Conservation (phyloP, 2,329 filamentous ascomycete genomes). For the Talaromyces marneffei region DNA sequence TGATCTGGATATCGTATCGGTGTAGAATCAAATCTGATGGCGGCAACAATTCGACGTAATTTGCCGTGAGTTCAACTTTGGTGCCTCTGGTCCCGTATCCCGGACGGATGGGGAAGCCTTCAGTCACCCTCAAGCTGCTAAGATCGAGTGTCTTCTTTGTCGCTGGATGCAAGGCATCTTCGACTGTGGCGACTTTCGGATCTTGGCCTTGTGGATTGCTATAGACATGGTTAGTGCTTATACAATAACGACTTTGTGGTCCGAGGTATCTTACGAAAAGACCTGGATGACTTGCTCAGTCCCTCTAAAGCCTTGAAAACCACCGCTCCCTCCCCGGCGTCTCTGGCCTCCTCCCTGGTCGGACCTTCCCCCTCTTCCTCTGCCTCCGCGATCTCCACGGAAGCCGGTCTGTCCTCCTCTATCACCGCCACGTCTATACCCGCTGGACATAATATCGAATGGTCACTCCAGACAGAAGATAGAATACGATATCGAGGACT, state of each 20-base stretch:
- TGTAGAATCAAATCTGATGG: conserved; percentile 24
- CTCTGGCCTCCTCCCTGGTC: not conserved
- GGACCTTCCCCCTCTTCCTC: not conserved
- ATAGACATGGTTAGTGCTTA: not conserved
- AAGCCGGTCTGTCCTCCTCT: not conserved
- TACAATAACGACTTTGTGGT: not conserved
- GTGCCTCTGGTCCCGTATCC: conserved; percentile 16
- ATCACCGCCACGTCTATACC: not conserved
- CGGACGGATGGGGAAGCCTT: conserved; percentile 9
- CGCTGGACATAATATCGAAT: not conserved
- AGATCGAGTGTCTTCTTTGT: not conserved
- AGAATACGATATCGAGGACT: not conserved
- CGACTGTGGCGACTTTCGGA: not conserved
- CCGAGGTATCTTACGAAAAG: not conserved
- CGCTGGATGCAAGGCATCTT: conserved; percentile 1
- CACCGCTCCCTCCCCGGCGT: not conserved
- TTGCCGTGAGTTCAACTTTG: conserved; percentile 15
- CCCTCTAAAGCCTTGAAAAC: not conserved
- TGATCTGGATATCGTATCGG: conserved; percentile 28
- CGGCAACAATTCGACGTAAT: conserved; percentile 23
- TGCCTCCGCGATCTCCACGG: not conserved
- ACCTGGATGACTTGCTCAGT: not conserved
- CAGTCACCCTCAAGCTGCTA: not conserved
- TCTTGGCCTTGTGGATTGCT: not conserved
- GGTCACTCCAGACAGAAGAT: not conserved